phyloP scores from a whole-genome alignment of 257 asterid species.

The Prunella vulgaris region DNA sequence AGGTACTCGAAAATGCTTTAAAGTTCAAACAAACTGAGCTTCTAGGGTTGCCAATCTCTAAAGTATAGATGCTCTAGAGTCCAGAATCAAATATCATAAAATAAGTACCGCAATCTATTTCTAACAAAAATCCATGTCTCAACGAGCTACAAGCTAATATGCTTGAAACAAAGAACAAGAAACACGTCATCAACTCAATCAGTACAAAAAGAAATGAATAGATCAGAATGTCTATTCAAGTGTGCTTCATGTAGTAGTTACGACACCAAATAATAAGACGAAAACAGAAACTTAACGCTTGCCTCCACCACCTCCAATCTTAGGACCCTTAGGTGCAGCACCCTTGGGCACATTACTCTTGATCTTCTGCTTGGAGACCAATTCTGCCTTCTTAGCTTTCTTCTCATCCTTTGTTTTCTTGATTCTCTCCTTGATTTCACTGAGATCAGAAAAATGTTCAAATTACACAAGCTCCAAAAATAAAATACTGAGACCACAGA shows the following conservation, averaged over 20 bases:
- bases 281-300: slow-evolving; percentile 31
- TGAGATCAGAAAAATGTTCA: background rate
- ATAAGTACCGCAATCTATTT: background rate
- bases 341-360: slow-evolving; percentile 48
- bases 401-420: slow-evolving; percentile 67
- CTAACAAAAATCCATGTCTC: slow-evolving; percentile 14
- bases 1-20: no score
- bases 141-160: slow-evolving; percentile 2
- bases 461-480: background rate
- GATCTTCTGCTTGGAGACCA: slow-evolving; percentile 42
- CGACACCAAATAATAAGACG: background rate
- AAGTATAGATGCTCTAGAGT: no score
- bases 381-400: slow-evolving; percentile 57
- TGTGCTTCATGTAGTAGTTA: background rate
- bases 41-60: no score
- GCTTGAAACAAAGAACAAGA: slow-evolving; percentile 15
- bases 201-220: slow-evolving; percentile 18
- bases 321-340: slow-evolving; percentile 49
- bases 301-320: slow-evolving; percentile 56
- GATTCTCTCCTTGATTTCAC: slow-evolving; percentile 64
- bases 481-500: background rate
- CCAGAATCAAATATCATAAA: background rate
- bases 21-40: no score
- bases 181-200: slow-evolving; percentile 12
- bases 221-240: slow-evolving; percentile 4